These are phyloP conservation scores for Blastomyces gilchristii DNA, from an alignment of 2,329 filamentous ascomycete species.

Conservation along the genomic window DNA sequence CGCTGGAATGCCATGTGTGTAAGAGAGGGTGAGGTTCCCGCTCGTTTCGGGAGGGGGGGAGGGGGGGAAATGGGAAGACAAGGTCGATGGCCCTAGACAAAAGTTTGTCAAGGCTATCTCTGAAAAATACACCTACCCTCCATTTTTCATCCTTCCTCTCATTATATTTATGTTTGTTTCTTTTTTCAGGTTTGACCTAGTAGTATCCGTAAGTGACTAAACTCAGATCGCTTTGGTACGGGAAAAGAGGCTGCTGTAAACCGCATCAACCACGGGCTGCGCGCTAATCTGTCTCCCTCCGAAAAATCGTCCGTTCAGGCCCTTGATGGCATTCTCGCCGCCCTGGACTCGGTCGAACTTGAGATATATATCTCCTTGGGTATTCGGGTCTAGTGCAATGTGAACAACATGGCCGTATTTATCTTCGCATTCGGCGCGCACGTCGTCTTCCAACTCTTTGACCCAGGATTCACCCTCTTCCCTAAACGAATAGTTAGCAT, in stretches of 20 bases:
- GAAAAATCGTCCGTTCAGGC: constrained; percentile 93
- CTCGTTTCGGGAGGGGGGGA: background rate
- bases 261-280: constrained; percentile 91
- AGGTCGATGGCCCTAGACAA: constrained; percentile 7
- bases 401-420: constrained; percentile 98
- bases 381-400: constrained; percentile 88
- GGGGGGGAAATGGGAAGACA: background rate
- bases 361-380: constrained; percentile 91
- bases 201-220: constrained; percentile 4
- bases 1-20: background rate
- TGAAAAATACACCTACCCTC: constrained; percentile 6
- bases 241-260: constrained; percentile 95
- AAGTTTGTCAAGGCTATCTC: constrained; percentile 1
- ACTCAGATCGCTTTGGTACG: constrained; percentile 67
- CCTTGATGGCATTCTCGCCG: constrained; percentile 94
- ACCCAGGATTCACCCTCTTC: constrained; percentile 81
- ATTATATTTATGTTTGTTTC: constrained; percentile 15
- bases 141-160: constrained; percentile 11
- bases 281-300: constrained; percentile 87
- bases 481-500: constrained; percentile 42
- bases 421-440: constrained; percentile 80
- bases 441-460: constrained; percentile 88
- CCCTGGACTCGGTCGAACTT: constrained; percentile 95
- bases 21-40: background rate
- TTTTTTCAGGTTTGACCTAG: constrained; percentile 6